Percentiles rank a stretch among this genome's conserved stretches.
phyloP scores from a whole-genome alignment of 495 filamentous ascomycete genomes.

The Collariella sp. region DNA sequence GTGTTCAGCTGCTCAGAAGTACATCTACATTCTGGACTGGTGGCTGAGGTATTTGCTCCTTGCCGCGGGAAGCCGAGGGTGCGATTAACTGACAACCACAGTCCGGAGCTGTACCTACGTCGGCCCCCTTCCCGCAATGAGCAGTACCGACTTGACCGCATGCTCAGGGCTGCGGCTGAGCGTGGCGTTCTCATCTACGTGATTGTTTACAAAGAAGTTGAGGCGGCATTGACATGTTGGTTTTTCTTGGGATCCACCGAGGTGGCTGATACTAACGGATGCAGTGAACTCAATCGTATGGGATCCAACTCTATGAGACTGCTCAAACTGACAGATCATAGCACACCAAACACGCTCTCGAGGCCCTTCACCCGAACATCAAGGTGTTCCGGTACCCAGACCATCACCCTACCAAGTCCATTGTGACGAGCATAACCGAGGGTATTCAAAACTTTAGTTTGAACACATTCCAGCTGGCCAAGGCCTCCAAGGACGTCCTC shows the following conservation, averaged over 20 bases:
- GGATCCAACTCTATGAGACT: neutral
- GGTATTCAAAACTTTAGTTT: constrained; percentile 38
- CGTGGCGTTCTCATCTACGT: constrained; percentile 82
- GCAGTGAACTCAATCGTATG: constrained; percentile 56
- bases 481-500: constrained; percentile 56
- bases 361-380: constrained; percentile 77
- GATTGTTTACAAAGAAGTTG: constrained; percentile 94
- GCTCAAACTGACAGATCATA: constrained; percentile 12
- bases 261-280: neutral
- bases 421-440: constrained; percentile 30
- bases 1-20: constrained; percentile 56
- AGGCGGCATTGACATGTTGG: constrained; percentile 78
- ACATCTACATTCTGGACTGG: constrained; percentile 93
- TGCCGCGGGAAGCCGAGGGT: neutral
- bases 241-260: constrained; percentile 30
- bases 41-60: constrained; percentile 53
- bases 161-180: constrained; percentile 80
- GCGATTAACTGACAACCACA: constrained; percentile 4
- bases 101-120: constrained; percentile 81
- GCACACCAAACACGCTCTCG: constrained; percentile 79
- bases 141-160: constrained; percentile 77
- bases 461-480: constrained; percentile 40
- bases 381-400: constrained; percentile 88
- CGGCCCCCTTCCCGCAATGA: constrained; percentile 75
- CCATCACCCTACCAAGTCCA: constrained; percentile 62